Evolutionary conservation across 2,329 filamentous ascomycete genomes (phyloP).

Genomic region (Epichloe elymi): DNA sequence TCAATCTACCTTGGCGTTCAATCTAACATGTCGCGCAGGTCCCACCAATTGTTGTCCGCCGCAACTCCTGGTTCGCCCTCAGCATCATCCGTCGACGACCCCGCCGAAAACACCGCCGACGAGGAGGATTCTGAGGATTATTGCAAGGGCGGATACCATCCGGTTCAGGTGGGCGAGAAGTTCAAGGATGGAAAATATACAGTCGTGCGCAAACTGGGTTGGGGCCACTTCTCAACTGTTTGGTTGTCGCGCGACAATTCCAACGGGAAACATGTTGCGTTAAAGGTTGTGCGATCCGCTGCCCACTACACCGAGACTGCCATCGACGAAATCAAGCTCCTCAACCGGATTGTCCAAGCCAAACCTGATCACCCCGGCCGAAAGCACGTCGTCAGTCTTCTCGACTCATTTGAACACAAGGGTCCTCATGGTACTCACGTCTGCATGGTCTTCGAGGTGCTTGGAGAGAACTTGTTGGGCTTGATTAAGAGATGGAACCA

Average conservation of each 20-base stretch:
- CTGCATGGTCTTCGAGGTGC: constrained; percentile 98
- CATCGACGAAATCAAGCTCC: constrained; percentile 95
- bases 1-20: constrained; percentile 5
- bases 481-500: constrained; percentile 99
- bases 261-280: constrained; percentile 83
- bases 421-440: constrained; percentile 93
- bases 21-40: constrained; percentile 23
- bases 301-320: constrained; percentile 98
- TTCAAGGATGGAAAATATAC: constrained; percentile 98
- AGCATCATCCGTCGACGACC: constrained; percentile 69
- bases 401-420: constrained; percentile 96
- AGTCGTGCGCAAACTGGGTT: constrained; percentile 88
- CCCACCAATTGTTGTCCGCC: constrained; percentile 41
- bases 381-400: constrained; percentile 86
- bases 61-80: constrained; percentile 60
- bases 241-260: constrained; percentile 74
- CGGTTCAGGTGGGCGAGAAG: constrained; percentile 83
- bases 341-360: constrained; percentile 91
- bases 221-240: constrained; percentile 98
- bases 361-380: constrained; percentile 91
- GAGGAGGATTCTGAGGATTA: constrained; percentile 99
- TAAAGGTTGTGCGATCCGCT: constrained; percentile 95
- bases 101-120: constrained; percentile 83
- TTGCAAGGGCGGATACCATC: constrained; percentile 97
- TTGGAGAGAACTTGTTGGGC: constrained; percentile 88